Conservation (phyloP, 169 alveolate genomes). For the Plasmodium falciparum region DNA sequence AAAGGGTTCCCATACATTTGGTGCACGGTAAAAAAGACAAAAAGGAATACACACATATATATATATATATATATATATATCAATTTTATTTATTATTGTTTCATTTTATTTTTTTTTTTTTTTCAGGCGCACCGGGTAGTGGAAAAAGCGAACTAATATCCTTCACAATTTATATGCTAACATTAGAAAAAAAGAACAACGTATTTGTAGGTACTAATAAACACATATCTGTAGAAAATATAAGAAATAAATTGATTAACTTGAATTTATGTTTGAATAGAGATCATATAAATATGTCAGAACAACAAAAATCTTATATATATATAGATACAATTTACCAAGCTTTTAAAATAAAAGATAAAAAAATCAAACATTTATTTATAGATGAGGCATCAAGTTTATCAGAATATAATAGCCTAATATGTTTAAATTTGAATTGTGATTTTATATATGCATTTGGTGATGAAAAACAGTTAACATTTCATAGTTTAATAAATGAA, state of each 20-base stretch:
- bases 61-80: neutral
- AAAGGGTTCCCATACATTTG: constrained; percentile 27
- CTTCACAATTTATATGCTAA: constrained; percentile 33
- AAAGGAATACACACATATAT: neutral
- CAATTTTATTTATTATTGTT: neutral
- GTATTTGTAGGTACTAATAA: constrained; percentile 55
- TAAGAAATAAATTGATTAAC: constrained; percentile 17
- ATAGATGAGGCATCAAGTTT: constrained; percentile 73
- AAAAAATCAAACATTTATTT: constrained; percentile 58
- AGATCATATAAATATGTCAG: constrained; percentile 10
- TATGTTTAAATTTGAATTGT: constrained; percentile 38
- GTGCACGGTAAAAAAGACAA: constrained; percentile 29
- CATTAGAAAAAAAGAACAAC: constrained; percentile 46
- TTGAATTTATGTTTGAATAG: constrained; percentile 52
- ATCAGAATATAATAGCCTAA: constrained; percentile 64
- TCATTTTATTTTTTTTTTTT: neutral
- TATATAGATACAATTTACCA: constrained; percentile 71
- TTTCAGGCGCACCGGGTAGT: constrained; percentile 65
- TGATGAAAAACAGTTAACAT: constrained; percentile 64
- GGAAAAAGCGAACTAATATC: constrained; percentile 64
- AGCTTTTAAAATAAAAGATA: constrained; percentile 72
- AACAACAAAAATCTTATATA: constrained; percentile 45
- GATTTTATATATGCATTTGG: constrained; percentile 67
- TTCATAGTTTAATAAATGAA: constrained; percentile 59
- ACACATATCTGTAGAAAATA: constrained; percentile 68